phyloP scores from a whole-genome alignment of 2,329 filamentous ascomycete species.

The Arthrobotrys pseudoclavata region DNA sequence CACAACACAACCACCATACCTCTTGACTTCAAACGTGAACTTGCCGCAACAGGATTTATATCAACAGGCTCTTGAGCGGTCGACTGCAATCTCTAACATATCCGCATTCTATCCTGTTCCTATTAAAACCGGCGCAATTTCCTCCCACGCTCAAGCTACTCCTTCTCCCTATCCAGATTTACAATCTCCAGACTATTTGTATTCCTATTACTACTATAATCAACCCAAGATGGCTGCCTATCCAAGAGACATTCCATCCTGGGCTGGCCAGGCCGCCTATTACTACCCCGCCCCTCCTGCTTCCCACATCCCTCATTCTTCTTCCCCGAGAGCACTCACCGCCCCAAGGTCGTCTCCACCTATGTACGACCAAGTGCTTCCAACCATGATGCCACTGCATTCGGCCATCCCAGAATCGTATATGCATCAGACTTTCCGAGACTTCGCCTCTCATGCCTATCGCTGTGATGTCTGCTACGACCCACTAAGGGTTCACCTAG shows the following conservation, averaged over 20 bases:
- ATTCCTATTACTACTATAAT: slow-evolving; percentile 39
- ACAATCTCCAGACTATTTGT: slow-evolving; percentile 34
- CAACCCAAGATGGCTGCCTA: slow-evolving; percentile 54
- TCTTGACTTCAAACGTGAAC: slow-evolving; percentile 12
- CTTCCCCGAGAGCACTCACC: slow-evolving; percentile 46
- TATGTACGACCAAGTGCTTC: slow-evolving; percentile 37
- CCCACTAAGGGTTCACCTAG: slow-evolving; percentile 48
- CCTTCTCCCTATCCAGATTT: slow-evolving; percentile 15
- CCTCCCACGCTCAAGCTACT: slow-evolving; percentile 27
- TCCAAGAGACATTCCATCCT: slow-evolving; percentile 53
- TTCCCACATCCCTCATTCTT: slow-evolving; percentile 37
- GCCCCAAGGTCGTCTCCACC: slow-evolving; percentile 38
- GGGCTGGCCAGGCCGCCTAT: slow-evolving; percentile 38
- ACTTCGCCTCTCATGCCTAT: slow-evolving; percentile 55
- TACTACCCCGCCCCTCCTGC: slow-evolving; percentile 31
- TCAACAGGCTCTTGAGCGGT: slow-evolving; percentile 30
- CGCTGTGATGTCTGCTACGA: slow-evolving; percentile 57
- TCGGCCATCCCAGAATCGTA: slow-evolving; percentile 46
- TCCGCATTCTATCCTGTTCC: not conserved
- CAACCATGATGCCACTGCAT: slow-evolving; percentile 35
- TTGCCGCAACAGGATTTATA: slow-evolving; percentile 23
- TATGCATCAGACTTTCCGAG: slow-evolving; percentile 56
- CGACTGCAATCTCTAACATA: slow-evolving; percentile 25
- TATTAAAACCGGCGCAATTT: slow-evolving; percentile 43
- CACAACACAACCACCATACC: slow-evolving; percentile 28